Base-by-base conservation (phyloP, 1,284 basidiomycete genomes). In the Irpex sp. region DNA sequence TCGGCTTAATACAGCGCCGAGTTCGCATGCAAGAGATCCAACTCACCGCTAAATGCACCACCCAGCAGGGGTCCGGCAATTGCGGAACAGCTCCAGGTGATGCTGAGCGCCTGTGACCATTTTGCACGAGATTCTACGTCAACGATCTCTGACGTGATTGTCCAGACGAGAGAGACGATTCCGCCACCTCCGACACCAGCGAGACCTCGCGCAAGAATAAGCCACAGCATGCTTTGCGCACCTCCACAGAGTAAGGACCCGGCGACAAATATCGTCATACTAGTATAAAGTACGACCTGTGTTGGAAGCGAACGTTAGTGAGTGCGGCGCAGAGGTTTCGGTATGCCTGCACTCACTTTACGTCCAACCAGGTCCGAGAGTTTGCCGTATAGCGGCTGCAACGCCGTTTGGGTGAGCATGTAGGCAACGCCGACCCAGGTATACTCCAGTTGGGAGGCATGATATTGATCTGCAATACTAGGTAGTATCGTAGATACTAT, bases 361-460 rank as follows among this genome's bases (percentile, higher is more conserved):
- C 91, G 82, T 56, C 91, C 92, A 62, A 90, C 77, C 57, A 93
- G 80, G 75, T 93, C 89, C 62, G 91, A 92, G 57, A 92, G 75
- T 69, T 83, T 84, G 59, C 89, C 91, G 71, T 92, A 93, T 37
- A 93, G 75, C 49, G 92, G 91, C 70, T 93, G 92, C 66, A 87
- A 86, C 15, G 88, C 89, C 1, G 91, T 93, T 71, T 93, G 91
- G 2, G 91, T 91, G 61, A 93, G 80, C 82, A 93, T 84, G 70
- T 93, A 93, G 19, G 89, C 82, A 48, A 92, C 87, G 26, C 86
- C 88, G 59, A 93, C 88, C 91, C 92, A 93, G n/a, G 88, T 89
- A 70, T 92, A 93, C 71, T 91, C 84, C 59, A 78, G 81, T 64
- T 85, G 81, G 52, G 87, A 82, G 17, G 88, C 89, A 38, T 78